These are phyloP conservation scores for Penicillium paradoxum DNA, from an alignment of 495 filamentous ascomycete species.

Conservation along the genomic window DNA sequence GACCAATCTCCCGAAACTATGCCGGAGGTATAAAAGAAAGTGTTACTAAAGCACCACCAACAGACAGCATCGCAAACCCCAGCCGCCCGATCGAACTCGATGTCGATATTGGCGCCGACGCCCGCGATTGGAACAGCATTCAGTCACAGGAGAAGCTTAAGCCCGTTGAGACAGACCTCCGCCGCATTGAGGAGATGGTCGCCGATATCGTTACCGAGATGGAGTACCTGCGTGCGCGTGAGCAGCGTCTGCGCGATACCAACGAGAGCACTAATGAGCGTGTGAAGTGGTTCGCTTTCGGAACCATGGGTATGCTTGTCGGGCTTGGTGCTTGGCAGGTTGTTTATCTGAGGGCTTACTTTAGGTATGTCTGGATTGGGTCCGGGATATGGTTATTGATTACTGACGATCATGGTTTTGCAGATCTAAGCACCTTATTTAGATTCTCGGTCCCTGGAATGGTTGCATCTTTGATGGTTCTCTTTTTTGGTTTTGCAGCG, in stretches of 20 bases:
- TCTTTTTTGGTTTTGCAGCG: constrained; percentile 17
- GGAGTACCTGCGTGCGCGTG: constrained; percentile 84
- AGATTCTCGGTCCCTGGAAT: constrained; percentile 17
- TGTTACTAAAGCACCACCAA: neutral
- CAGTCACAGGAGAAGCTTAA: constrained; percentile 97
- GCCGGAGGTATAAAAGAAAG: neutral
- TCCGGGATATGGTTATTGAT: neutral
- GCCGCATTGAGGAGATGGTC: constrained; percentile 85
- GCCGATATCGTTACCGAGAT: constrained; percentile 78
- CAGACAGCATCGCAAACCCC: constrained; percentile 49
- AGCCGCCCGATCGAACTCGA: constrained; percentile 86
- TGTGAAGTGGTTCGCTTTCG: constrained; percentile 97
- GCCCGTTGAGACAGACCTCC: constrained; percentile 91
- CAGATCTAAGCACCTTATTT: constrained; percentile 84
- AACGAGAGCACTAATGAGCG: constrained; percentile 99
- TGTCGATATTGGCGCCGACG: constrained; percentile 97
- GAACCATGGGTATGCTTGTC: constrained; percentile 89
- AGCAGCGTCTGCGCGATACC: constrained; percentile 95
- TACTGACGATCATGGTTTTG: neutral
- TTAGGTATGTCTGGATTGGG: constrained; percentile 53
- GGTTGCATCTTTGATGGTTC: constrained; percentile 15
- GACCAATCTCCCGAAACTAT: neutral
- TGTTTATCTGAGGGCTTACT: constrained; percentile 94
- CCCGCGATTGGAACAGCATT: constrained; percentile 95
- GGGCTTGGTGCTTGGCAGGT: constrained; percentile 94